Base-by-base conservation (phyloP, 495 filamentous ascomycete species). In the Podospora anserina region DNA sequence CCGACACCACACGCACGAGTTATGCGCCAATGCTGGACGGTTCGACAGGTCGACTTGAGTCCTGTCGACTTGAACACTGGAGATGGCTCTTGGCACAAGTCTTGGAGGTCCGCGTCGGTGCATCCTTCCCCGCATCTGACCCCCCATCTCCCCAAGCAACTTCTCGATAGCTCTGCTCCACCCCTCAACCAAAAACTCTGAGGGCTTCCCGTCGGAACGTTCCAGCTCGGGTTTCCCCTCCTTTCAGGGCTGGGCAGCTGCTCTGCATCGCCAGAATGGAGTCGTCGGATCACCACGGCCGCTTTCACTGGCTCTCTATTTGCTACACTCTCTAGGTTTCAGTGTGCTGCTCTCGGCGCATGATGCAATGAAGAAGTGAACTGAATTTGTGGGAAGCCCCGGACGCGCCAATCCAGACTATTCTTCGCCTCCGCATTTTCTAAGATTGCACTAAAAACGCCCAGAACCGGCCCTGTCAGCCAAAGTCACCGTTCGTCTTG, bases 381-480 rank as follows among this genome's bases (percentile, higher is more conserved):
- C 39, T 11, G 55, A 20, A 5, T 23, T 26, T 63, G 39, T 39
- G 20, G 28, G 55, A 18, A 20, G n/a, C 53, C 64, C 64, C 64
- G 62, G 58, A 61, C 53, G 27, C 39, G 66, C 61, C 61, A 64
- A 68, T 34, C 54, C 64, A 18, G n/a, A 56, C 39, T 53, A 44
- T 44, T 27, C 30, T 20, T 64, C 67, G 54, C 66, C 64, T 70
- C 65, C 61, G 49, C 68, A 65, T 69, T 70, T 67, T 64, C 30
- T 61, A 67, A 68, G 1, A 65, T 70, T 65, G 62, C 61, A 34
- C 61, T 63, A 63, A 63, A 63, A 63, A 53, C 19, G 30, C 27
- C 32, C 30, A 20, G 55, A 58, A 58, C n/a, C 55, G 7, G 39
- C 39, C 39, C 39, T 49, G 39, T 49, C 39, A 49, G 39, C 13